Percentiles rank a stretch among this genome's conserved stretches.
These are phyloP conservation scores for Collybia nuda DNA, from an alignment of 768 basidiomycete species.

Conservation along the genomic window DNA sequence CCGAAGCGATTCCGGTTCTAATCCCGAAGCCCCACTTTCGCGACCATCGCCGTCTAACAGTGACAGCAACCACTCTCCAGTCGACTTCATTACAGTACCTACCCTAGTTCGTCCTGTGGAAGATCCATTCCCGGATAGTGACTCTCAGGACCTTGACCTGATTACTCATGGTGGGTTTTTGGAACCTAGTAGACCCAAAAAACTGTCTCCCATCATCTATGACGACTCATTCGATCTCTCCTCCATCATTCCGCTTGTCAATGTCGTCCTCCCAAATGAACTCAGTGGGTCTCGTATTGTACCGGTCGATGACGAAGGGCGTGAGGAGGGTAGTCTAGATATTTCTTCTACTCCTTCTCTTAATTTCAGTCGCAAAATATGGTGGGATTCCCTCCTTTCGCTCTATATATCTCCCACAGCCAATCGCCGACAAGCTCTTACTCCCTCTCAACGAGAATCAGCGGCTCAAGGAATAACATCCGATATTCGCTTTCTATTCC, in stretches of 20 bases:
- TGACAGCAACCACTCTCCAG: conserved; percentile 11
- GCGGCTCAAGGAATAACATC: conserved; percentile 44
- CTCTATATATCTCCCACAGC: conserved; percentile 45
- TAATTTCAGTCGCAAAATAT: conserved; percentile 67
- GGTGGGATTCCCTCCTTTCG: conserved; percentile 74
- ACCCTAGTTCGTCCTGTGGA: neutral
- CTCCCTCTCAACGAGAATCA: conserved; percentile 42
- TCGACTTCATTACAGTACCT: conserved; percentile 6
- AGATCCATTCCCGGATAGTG: neutral
- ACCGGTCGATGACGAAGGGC: conserved; percentile 19
- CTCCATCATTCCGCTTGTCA: conserved; percentile 12
- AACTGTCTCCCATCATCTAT: conserved; percentile 3
- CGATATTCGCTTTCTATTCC: conserved; percentile 67
- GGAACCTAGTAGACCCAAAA: neutral
- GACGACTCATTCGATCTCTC: conserved; percentile 17
- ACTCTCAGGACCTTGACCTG: neutral
- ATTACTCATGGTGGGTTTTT: neutral
- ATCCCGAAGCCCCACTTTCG: conserved; percentile 1
- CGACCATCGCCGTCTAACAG: conserved; percentile 10
- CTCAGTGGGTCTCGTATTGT: conserved; percentile 8
- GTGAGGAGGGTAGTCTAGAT: conserved; percentile 18
- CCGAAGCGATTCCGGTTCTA: conserved; percentile 6
- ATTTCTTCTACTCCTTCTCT: conserved; percentile 62
- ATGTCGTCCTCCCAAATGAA: neutral
- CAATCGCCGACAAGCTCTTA: conserved; percentile 30